A percentile compares a stretch with the other conserved stretches of the same genome.
phyloP scores from a whole-genome alignment of 768 basidiomycete species.

The Macrolepiota dolichaula region DNA sequence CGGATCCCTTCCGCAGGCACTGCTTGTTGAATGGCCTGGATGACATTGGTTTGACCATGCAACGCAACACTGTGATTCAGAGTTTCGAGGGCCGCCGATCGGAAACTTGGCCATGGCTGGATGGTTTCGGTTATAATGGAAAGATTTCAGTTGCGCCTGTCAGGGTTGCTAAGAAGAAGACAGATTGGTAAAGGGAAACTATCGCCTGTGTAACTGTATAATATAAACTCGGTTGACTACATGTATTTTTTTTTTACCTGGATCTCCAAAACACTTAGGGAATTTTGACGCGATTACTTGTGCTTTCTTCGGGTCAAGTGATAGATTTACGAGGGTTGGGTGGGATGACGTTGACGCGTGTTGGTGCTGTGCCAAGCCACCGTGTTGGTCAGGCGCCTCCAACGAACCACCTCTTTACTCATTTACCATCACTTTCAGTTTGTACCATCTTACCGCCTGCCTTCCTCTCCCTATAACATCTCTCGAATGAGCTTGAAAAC shows the following conservation, averaged over 20 bases:
- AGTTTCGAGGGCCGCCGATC: slow-evolving; percentile 79
- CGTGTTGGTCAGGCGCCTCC: slow-evolving; percentile 7
- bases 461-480: neutral
- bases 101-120: slow-evolving; percentile 90
- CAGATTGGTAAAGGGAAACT: slow-evolving; percentile 61
- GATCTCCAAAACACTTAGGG: neutral
- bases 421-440: slow-evolving; percentile 1
- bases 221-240: neutral
- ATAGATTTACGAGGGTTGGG: neutral
- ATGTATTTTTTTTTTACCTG: slow-evolving; percentile 7
- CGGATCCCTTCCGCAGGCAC: slow-evolving; percentile 89
- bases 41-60: slow-evolving; percentile 93
- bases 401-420: neutral
- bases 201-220: neutral
- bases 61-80: slow-evolving; percentile 68
- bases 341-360: neutral
- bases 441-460: neutral
- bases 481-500: slow-evolving; percentile 11
- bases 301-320: neutral
- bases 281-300: neutral
- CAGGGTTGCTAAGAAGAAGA: slow-evolving; percentile 43
- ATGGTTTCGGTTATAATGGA: slow-evolving; percentile 89
- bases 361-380: neutral
- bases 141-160: slow-evolving; percentile 57
- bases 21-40: slow-evolving; percentile 95